phyloP scores from a whole-genome alignment of 2,329 filamentous ascomycete species.

The Fusarium verrucosum region DNA sequence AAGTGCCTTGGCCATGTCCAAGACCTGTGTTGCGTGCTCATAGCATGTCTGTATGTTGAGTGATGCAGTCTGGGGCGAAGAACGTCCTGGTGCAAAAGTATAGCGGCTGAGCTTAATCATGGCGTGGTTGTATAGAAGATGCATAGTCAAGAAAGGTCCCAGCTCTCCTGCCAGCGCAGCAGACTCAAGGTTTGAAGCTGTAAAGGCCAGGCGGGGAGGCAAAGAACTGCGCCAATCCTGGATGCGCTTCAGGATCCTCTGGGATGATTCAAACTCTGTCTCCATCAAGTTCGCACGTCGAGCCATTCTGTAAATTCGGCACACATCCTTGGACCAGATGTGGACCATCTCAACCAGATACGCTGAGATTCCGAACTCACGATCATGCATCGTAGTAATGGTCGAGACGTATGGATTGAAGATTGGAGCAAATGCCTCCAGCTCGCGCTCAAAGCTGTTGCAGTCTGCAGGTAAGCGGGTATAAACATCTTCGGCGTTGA shows the following conservation, averaged over 20 bases:
- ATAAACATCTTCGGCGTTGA: slow-evolving; percentile 72
- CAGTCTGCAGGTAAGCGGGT: slow-evolving; percentile 71
- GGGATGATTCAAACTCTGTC: slow-evolving; percentile 50
- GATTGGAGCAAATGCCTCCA: slow-evolving; percentile 65
- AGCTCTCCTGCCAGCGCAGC: slow-evolving; percentile 63
- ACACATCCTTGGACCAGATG: slow-evolving; percentile 71
- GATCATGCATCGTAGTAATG: slow-evolving; percentile 34
- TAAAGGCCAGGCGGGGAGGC: slow-evolving; percentile 64
- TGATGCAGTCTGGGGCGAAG: slow-evolving; percentile 53
- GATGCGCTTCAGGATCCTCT: slow-evolving; percentile 60
- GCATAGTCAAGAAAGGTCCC: slow-evolving; percentile 70
- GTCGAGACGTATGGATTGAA: slow-evolving; percentile 62
- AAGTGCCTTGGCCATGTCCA: slow-evolving; percentile 58
- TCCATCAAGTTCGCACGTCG: slow-evolving; percentile 43
- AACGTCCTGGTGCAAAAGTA: slow-evolving; percentile 52
- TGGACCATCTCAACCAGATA: slow-evolving; percentile 70
- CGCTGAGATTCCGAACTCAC: slow-evolving; percentile 62
- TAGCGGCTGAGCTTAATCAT: slow-evolving; percentile 73
- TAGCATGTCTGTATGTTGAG: slow-evolving; percentile 60
- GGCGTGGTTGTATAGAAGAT: slow-evolving; percentile 72
- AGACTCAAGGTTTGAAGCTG: slow-evolving; percentile 64
- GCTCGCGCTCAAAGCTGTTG: slow-evolving; percentile 68
- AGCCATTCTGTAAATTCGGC: slow-evolving; percentile 61
- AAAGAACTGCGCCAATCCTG: slow-evolving; percentile 67
- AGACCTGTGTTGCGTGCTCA: slow-evolving; percentile 62